Percentiles rank a stretch among this genome's conserved stretches.
These are phyloP conservation scores for Malus hybrid DNA, from an alignment of 331 rosid genomes.

Conservation along the genomic window DNA sequence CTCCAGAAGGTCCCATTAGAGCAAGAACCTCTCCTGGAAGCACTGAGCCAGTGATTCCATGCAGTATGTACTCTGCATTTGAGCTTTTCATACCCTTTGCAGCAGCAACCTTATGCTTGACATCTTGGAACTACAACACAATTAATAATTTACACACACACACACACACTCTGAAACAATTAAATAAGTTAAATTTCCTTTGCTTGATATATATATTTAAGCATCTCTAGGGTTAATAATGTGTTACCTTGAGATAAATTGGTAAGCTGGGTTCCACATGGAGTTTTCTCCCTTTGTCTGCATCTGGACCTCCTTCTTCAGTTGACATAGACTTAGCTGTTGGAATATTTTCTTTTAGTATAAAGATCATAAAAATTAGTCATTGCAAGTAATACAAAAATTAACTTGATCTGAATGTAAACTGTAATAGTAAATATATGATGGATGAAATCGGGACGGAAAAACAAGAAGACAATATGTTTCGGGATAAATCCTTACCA, in stretches of 20 bases:
- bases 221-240: neutral
- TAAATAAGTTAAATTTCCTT: neutral
- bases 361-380: neutral
- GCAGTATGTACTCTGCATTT: slow-evolving; percentile 50
- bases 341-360: neutral
- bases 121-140: slow-evolving; percentile 63
- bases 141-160: neutral
- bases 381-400: neutral
- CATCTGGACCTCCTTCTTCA: neutral
- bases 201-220: too few relatives aligned
- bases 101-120: slow-evolving; percentile 56
- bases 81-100: slow-evolving; percentile 46
- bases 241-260: slow-evolving; percentile 63
- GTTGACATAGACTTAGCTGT: neutral
- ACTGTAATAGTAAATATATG: neutral
- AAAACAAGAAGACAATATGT: too few relatives aligned
- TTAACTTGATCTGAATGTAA: neutral
- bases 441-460: too few relatives aligned
- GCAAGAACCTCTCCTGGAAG: slow-evolving; percentile 93
- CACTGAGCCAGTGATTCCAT: slow-evolving; percentile 74
- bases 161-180: neutral
- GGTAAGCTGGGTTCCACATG: slow-evolving; percentile 77
- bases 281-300: slow-evolving; percentile 20
- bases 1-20: slow-evolving; percentile 95
- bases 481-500: too few relatives aligned